Base-by-base conservation (phyloP, 495 filamentous ascomycete species). In the Hypoxylon perforatum region DNA sequence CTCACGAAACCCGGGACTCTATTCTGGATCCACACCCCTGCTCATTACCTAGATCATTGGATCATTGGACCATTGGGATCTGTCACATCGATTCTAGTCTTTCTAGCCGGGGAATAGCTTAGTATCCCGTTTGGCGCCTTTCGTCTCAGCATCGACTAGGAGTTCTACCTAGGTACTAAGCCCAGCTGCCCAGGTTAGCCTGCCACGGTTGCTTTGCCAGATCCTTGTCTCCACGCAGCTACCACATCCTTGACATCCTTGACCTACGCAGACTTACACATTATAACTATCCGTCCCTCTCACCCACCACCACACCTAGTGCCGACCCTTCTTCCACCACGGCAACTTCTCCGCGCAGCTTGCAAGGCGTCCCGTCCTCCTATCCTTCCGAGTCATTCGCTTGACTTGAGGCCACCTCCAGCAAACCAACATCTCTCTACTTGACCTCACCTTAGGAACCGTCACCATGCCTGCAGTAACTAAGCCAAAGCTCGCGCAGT, bases 401-500 rank as follows among this genome's bases (percentile, higher is more conserved):
- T 78, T 78, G 75, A 72, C 77, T 80, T 69, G 73, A 74, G 33
- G 59, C 19, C 48, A 66, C 50, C 9, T 23, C 56, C 23, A 62
- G 46, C 52, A 19, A 33, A 33, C 63, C 44, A 61, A 63, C 57
- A 21, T 47, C 62, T 49, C 23, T 47, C 62, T 49, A 63, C 54
- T 49, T 51, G 65, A 67, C 22, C n/a, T 21, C 45, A 35, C 28
- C 63, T 60, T 47, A 46, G 57, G 60, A 53, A 69, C 61, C 76
- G 75, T 72, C 70, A 87, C 76, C 82, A 80, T 82, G 80, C 80
- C 87, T 71, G 67, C 87, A 70, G 66, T 77, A 48, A 67, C 76
- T 62, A 92, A 91, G 76, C 90, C 89, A 60, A 81, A 84, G 57
- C 85, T 93, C 52, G 82, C 86, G 72, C 85, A 92, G 66, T 84